A percentile compares a stretch with the other conserved stretches of the same genome.
These are phyloP conservation scores for Speleostelium caveatum DNA, from an alignment of 78 protist genomes.

Conservation along the genomic window DNA sequence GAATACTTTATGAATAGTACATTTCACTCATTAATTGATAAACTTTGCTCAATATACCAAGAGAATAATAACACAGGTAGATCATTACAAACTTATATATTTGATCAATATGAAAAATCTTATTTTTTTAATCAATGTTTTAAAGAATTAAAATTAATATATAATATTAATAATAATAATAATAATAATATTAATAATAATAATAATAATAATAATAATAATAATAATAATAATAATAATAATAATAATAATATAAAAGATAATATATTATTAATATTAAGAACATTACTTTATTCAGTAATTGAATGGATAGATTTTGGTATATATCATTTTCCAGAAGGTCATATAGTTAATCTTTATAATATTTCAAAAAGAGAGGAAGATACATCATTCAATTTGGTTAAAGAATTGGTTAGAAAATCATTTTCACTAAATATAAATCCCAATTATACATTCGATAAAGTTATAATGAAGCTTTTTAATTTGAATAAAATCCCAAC, in stretches of 20 bases:
- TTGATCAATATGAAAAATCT: conserved; percentile 22
- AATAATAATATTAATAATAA: background rate
- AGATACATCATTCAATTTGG: conserved; percentile 10
- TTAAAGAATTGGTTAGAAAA: conserved; percentile 34
- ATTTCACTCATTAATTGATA: background rate
- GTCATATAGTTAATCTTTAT: background rate
- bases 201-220: background rate
- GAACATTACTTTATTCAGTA: background rate
- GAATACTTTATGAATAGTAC: background rate
- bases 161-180: background rate
- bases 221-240: background rate
- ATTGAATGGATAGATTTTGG: conserved; percentile 60
- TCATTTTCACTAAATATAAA: conserved; percentile 20
- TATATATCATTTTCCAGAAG: conserved; percentile 26
- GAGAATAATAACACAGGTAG: background rate
- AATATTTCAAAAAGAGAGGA: background rate
- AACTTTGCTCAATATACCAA: background rate
- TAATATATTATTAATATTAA: background rate
- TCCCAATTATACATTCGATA: conserved; percentile 18
- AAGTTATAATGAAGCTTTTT: background rate
- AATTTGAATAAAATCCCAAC: background rate
- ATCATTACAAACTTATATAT: conserved; percentile 32
- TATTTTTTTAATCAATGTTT: conserved; percentile 22
- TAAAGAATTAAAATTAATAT: background rate
- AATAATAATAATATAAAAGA: background rate